Evolutionary conservation across 2,329 filamentous ascomycete species (phyloP).

Genomic region (Paraconiothyrium brasiliense): DNA sequence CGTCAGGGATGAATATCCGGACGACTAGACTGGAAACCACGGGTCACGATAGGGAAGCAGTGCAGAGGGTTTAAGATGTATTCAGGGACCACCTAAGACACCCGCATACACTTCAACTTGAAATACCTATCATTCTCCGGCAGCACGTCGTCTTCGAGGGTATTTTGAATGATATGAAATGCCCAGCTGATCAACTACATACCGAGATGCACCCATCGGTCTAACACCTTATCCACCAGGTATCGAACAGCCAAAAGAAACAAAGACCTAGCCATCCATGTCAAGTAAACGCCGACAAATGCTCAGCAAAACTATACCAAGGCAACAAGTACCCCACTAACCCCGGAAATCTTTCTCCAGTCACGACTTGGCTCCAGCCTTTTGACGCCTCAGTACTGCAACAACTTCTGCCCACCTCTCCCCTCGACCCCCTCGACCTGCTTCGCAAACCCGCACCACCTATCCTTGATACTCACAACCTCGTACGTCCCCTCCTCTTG

Average conservation of each 20-base stretch:
- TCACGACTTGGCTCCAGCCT: not conserved
- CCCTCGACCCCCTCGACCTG: constrained; percentile 60
- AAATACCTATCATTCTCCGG: too few relatives aligned
- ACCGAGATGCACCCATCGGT: not conserved
- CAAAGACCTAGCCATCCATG: constrained; percentile 2
- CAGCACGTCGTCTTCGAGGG: not conserved
- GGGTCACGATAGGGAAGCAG: not conserved
- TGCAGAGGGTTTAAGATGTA: too few relatives aligned
- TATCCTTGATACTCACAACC: constrained; percentile 94
- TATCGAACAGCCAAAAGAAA: not conserved
- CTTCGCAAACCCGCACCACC: constrained; percentile 87
- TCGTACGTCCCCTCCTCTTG: constrained; percentile 97
- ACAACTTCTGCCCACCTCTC: constrained; percentile 50
- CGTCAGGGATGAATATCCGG: constrained; percentile 81
- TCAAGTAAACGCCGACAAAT: constrained; percentile 12
- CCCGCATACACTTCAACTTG: not conserved
- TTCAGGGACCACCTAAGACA: not conserved
- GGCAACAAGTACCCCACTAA: not conserved
- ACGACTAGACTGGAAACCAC: constrained; percentile 67
- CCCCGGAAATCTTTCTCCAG: not conserved
- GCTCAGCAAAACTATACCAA: not conserved
- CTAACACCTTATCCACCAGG: not conserved
- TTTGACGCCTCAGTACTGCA: constrained; percentile 41
- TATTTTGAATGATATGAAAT: constrained; percentile 3
- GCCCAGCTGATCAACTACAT: not conserved